These are phyloP conservation scores for Fusarium phyllophilum DNA, from an alignment of 2,329 filamentous ascomycete species.

Conservation along the genomic window DNA sequence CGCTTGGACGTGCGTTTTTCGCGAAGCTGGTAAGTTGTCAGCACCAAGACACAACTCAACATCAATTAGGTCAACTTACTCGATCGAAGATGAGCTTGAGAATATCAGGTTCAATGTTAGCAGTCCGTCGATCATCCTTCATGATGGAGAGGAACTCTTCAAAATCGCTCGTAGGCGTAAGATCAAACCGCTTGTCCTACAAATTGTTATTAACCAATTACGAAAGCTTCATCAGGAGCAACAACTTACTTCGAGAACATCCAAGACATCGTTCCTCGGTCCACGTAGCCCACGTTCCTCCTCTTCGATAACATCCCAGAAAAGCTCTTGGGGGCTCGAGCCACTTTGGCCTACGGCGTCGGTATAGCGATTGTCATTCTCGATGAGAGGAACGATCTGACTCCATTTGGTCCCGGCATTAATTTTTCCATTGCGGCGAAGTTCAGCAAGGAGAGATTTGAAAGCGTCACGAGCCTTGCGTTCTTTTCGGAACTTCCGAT, in stretches of 20 bases:
- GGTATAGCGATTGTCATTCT: constrained; percentile 83
- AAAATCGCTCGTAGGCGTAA: constrained; percentile 85
- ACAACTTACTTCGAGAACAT: constrained; percentile 82
- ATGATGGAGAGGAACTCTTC: constrained; percentile 88
- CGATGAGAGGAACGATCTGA: constrained; percentile 77
- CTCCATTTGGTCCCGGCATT: constrained; percentile 93
- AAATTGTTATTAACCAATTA: constrained; percentile 18
- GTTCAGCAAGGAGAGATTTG: constrained; percentile 76
- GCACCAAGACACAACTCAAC: background rate
- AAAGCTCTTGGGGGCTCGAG: constrained; percentile 88
- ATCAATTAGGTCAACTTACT: constrained; percentile 55
- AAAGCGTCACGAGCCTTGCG: constrained; percentile 89
- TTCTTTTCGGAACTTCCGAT: constrained; percentile 80
- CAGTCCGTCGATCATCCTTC: constrained; percentile 86
- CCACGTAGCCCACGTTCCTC: constrained; percentile 88
- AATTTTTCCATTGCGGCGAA: constrained; percentile 81
- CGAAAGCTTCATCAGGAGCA: background rate
- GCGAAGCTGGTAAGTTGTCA: constrained; percentile 67
- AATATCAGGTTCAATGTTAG: constrained; percentile 84
- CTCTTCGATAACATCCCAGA: constrained; percentile 95
- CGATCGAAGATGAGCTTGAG: constrained; percentile 86
- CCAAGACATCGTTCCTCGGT: constrained; percentile 83
- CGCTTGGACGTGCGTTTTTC: constrained; percentile 83
- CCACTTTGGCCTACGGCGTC: constrained; percentile 86
- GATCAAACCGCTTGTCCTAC: constrained; percentile 90